These are phyloP conservation scores for Populus tremula DNA, from an alignment of 345 rosid species.

Conservation along the genomic window DNA sequence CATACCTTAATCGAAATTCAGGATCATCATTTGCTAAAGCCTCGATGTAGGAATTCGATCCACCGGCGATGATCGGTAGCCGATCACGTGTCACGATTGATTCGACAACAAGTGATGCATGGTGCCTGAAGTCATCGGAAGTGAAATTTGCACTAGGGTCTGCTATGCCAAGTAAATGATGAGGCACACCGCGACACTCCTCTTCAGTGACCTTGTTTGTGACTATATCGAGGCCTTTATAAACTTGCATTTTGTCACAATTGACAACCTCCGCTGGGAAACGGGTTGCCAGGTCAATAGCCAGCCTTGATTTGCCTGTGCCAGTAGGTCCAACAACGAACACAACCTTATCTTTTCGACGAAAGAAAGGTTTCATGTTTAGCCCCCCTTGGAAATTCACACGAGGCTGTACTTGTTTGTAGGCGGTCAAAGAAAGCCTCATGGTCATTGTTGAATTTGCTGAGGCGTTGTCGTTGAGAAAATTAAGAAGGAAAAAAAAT, in stretches of 20 bases:
- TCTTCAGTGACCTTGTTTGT: conserved; percentile 80
- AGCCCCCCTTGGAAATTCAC: conserved; percentile 45
- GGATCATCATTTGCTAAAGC: conserved; percentile 55
- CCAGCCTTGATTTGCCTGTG: conserved; percentile 77
- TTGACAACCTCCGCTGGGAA: conserved; percentile 74
- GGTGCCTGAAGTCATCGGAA: conserved; percentile 47
- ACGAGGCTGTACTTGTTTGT: conserved; percentile 49
- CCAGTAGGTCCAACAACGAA: conserved; percentile 91
- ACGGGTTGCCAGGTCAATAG: conserved; percentile 75
- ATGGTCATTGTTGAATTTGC: conserved; percentile 17
- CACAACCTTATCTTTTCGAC: conserved; percentile 66
- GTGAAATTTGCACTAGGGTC: conserved; percentile 57
- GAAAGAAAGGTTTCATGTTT: conserved; percentile 43
- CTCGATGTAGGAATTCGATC: conserved; percentile 77
- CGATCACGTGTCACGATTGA: conserved; percentile 43
- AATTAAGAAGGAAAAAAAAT: not conserved
- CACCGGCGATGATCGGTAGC: conserved; percentile 79
- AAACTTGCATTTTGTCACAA: conserved; percentile 87
- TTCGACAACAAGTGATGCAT: conserved; percentile 39
- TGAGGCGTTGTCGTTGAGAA: not conserved
- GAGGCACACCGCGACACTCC: conserved; percentile 71
- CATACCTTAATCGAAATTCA: conserved; percentile 60
- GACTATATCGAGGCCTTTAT: conserved; percentile 59
- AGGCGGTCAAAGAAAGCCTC: conserved; percentile 45
- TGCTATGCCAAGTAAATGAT: conserved; percentile 64